Evolutionary conservation across 1,139 yeast genomes (phyloP), one percentile per base, ranked within the genome.

Genomic region (Groenewaldozyma auringiensis): DNA sequence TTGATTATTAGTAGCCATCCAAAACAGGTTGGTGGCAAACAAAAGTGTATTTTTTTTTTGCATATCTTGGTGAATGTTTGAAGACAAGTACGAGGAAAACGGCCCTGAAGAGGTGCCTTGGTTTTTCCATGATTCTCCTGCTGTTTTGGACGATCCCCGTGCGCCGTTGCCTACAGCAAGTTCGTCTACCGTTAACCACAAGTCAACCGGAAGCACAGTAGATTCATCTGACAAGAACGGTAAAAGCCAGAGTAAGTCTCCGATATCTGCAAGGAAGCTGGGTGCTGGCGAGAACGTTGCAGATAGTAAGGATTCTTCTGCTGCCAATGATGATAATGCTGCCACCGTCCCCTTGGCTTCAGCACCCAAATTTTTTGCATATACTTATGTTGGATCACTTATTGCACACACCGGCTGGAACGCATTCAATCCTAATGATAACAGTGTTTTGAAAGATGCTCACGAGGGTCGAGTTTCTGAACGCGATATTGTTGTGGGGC

Each of bases 361-460:
- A 20, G 21, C 31, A 41, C 22, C 21, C 54, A 50, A 50, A 36
- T 56, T 50, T 2, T 37, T 46, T 29, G 37, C 50, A 3, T 46
- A 53, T 2, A 46, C 55, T 6, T 56, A 58, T 36, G 53, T 60
- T 1, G 64, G 65, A 4, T 40, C 59, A 2, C 48, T 64, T 1
- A 47, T 51, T 2, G 68, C 68, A 2, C 51, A 50, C 40, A 34
- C 56, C 2, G 50, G 53, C 14, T 68, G 72, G 72, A 53, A 57
- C 11, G 68, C 72, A 2, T 68, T 68, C 54, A 60, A 54, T 20
- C 70, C 71, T 1, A 53, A 57, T 34, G 71, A 68, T 47, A 47
- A 42, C 8, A 40, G 33, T 8, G 44, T 38, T 31, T 22, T 46
- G 32, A 37, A 42, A 22, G 44, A 46, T 17, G 33, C 39, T 13